A percentile compares a stretch with the other conserved stretches of the same genome.
phyloP scores from a whole-genome alignment of 768 basidiomycete species.

The Lepiota brunneoincarnata region DNA sequence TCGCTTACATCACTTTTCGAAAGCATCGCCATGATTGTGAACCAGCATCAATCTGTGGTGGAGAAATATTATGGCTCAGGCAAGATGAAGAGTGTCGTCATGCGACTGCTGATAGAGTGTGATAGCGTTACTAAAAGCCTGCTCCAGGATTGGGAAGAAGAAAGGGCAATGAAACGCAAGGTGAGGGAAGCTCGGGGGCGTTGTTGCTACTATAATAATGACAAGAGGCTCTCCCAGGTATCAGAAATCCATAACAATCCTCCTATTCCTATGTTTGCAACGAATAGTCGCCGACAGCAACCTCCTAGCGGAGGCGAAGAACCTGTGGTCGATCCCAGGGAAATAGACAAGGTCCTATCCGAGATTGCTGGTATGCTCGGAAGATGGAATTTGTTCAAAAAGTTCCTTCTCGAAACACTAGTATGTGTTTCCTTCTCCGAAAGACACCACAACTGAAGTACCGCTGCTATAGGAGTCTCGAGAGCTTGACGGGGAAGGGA shows the following conservation, averaged over 20 bases:
- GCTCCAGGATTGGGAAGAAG: constrained; percentile 88
- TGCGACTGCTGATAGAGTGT: constrained; percentile 77
- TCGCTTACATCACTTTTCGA: constrained; percentile 91
- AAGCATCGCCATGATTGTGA: constrained; percentile 91
- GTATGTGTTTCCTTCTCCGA: constrained; percentile 34
- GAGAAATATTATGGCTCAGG: constrained; percentile 96
- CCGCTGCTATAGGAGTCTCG: neutral
- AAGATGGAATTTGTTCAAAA: constrained; percentile 87
- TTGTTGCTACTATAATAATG: neutral
- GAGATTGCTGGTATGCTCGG: constrained; percentile 90
- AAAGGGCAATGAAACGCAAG: constrained; percentile 79
- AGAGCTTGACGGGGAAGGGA: constrained; percentile 11
- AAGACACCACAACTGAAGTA: neutral
- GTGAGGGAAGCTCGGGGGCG: constrained; percentile 28
- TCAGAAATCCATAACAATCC: constrained; percentile 44
- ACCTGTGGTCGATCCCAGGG: constrained; percentile 72
- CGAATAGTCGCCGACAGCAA: constrained; percentile 27
- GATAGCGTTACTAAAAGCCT: constrained; percentile 79
- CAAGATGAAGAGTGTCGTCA: constrained; percentile 80
- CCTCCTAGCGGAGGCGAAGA: constrained; percentile 40
- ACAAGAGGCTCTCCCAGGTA: constrained; percentile 30
- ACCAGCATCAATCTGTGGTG: constrained; percentile 96
- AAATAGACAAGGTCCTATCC: constrained; percentile 87
- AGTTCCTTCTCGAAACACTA: constrained; percentile 78
- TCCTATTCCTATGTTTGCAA: constrained; percentile 28